phyloP scores from a whole-genome alignment of 140 eudicot genomes.

The Cichorium intybus region DNA sequence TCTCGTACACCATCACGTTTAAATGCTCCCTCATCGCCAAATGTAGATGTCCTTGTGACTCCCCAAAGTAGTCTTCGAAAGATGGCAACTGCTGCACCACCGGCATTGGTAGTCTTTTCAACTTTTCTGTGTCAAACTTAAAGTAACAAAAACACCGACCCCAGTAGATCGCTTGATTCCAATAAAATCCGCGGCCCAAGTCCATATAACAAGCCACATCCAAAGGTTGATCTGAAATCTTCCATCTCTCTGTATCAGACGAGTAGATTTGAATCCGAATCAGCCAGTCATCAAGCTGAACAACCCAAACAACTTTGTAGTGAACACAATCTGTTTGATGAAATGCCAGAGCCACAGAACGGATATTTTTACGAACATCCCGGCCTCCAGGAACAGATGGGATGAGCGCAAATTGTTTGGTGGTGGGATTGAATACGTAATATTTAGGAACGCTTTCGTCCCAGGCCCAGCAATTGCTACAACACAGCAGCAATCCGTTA shows the following conservation, averaged over 20 bases:
- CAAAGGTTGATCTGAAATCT: background rate
- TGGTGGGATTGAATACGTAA: too few relatives aligned
- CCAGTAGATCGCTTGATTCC: too few relatives aligned
- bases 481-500: background rate
- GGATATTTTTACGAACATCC: background rate
- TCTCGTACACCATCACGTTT: background rate
- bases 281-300: background rate
- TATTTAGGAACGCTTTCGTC: too few relatives aligned
- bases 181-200: too few relatives aligned
- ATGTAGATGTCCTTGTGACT: too few relatives aligned
- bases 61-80: too few relatives aligned
- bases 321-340: conserved; percentile 13
- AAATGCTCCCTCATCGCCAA: too few relatives aligned
- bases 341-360: background rate
- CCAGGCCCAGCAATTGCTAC: too few relatives aligned
- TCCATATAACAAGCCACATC: background rate
- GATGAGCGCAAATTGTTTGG: background rate
- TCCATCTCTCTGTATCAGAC: conserved; percentile 1
- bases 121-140: too few relatives aligned
- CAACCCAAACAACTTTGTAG: conserved; percentile 5
- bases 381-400: background rate
- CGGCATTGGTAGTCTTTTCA: too few relatives aligned
- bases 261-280: conserved; percentile 18
- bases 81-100: too few relatives aligned
- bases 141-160: too few relatives aligned